A percentile compares a stretch with the other conserved stretches of the same genome.
Conservation (phyloP, 805 yeast genomes). For the Sugiyamaella lignohabitans region DNA sequence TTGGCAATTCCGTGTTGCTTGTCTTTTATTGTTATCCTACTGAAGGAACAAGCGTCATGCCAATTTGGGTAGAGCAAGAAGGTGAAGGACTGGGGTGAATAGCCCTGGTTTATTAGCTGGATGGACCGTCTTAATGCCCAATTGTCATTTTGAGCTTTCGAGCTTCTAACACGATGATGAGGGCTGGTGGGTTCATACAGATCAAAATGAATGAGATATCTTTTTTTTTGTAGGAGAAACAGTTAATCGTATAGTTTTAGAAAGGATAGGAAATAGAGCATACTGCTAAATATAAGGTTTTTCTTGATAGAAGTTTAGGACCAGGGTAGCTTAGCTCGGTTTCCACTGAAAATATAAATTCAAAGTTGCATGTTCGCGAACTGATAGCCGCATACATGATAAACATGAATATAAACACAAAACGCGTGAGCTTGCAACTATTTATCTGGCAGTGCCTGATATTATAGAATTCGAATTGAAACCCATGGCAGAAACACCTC, state of each 20-base stretch:
- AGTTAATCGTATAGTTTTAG: no score
- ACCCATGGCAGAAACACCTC: no score
- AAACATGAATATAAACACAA: neutral
- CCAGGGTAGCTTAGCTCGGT: neutral
- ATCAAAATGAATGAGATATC: constrained; percentile 1
- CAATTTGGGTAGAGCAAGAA: constrained; percentile 11
- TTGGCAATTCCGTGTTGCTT: constrained; percentile 76
- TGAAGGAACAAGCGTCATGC: constrained; percentile 57
- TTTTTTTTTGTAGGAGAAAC: neutral
- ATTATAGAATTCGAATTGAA: no score
- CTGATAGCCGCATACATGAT: neutral
- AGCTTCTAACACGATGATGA: constrained; percentile 28
- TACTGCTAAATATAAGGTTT: neutral
- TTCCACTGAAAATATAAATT: neutral
- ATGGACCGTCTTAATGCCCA: constrained; percentile 60
- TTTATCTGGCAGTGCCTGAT: no score
- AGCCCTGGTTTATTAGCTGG: constrained; percentile 6
- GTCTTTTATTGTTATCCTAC: constrained; percentile 31
- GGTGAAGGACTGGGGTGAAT: constrained; percentile 18
- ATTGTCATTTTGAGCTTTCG: constrained; percentile 26
- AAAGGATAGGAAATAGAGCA: neutral
- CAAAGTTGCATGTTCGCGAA: neutral
- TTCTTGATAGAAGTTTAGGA: no score
- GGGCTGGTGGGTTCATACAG: constrained; percentile 70
- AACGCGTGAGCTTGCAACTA: neutral